phyloP scores from a whole-genome alignment of 2,329 filamentous ascomycete species.

The Paracorniculantispora psalliotae region DNA sequence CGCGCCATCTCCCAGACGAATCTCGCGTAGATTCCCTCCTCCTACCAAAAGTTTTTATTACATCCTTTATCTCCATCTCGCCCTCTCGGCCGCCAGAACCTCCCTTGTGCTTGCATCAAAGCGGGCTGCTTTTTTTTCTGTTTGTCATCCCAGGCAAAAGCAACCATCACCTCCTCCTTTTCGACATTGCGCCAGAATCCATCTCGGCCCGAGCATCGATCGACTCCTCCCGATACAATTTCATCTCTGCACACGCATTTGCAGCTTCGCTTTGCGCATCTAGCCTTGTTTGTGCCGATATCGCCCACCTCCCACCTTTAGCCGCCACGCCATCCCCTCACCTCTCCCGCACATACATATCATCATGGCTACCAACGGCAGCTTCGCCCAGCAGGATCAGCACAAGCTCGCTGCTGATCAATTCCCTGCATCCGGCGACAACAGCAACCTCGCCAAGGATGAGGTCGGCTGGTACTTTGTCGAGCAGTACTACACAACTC shows the following conservation, averaged over 20 bases:
- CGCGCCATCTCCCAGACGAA: slow-evolving; percentile 3
- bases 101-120: slow-evolving; percentile 4
- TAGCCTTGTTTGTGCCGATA: slow-evolving; percentile 6
- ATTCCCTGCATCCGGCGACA: slow-evolving; percentile 31
- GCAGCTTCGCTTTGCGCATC: background rate
- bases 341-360: slow-evolving; percentile 11
- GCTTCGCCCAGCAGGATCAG: slow-evolving; percentile 41
- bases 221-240: background rate
- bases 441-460: slow-evolving; percentile 65
- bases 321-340: slow-evolving; percentile 10
- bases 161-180: background rate
- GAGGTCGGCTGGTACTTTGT: slow-evolving; percentile 99
- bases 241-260: background rate
- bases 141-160: slow-evolving; percentile 12
- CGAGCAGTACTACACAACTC: slow-evolving; percentile 96
- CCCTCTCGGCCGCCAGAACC: slow-evolving; percentile 10
- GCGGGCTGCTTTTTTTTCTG: slow-evolving; percentile 14
- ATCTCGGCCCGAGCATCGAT: background rate
- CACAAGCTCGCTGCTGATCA: slow-evolving; percentile 35
- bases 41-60: slow-evolving; percentile 10
- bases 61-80: slow-evolving; percentile 11
- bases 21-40: slow-evolving; percentile 14
- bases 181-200: background rate
- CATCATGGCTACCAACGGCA: slow-evolving; percentile 56
- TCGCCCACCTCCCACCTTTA: slow-evolving; percentile 3